These are phyloP conservation scores for Hypomontagnella monticulosa DNA, from an alignment of 495 filamentous ascomycete genomes.

Conservation along the genomic window DNA sequence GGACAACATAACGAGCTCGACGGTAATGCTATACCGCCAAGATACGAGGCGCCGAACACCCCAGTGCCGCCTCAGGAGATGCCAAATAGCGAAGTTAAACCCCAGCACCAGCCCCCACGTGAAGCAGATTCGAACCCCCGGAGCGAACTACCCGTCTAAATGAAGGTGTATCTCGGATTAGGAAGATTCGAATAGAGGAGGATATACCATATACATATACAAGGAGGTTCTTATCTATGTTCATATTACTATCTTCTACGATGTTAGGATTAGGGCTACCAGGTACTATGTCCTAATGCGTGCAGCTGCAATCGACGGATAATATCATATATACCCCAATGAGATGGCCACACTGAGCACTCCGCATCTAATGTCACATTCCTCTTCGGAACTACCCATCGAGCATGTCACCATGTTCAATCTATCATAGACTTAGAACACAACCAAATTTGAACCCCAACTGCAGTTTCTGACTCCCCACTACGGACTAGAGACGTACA, in stretches of 20 bases:
- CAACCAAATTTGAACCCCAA: neutral
- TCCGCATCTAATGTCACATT: conserved; percentile 35
- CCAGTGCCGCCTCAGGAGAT: conserved; percentile 7
- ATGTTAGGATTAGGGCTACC: too few species aligned
- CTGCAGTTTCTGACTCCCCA: neutral
- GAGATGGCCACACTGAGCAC: conserved; percentile 13
- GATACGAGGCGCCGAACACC: conserved; percentile 4
- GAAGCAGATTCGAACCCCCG: conserved; percentile 7
- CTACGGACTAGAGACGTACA: neutral
- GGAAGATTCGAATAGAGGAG: too few species aligned
- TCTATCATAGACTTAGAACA: neutral
- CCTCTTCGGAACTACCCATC: conserved; percentile 10
- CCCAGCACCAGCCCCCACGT: neutral
- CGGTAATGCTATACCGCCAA: neutral
- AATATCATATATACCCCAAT: neutral
- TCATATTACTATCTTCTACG: too few species aligned
- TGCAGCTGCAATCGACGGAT: too few species aligned
- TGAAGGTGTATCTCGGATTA: neutral
- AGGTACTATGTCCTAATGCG: too few species aligned
- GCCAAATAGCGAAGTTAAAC: conserved; percentile 4
- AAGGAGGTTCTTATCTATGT: too few species aligned
- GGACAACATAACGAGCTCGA: conserved; percentile 9
- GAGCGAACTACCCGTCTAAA: conserved; percentile 16
- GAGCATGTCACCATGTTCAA: neutral
- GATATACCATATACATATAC: too few species aligned